Conservation (phyloP, 1,284 basidiomycete species). For the Malassezia cuniculi region DNA sequence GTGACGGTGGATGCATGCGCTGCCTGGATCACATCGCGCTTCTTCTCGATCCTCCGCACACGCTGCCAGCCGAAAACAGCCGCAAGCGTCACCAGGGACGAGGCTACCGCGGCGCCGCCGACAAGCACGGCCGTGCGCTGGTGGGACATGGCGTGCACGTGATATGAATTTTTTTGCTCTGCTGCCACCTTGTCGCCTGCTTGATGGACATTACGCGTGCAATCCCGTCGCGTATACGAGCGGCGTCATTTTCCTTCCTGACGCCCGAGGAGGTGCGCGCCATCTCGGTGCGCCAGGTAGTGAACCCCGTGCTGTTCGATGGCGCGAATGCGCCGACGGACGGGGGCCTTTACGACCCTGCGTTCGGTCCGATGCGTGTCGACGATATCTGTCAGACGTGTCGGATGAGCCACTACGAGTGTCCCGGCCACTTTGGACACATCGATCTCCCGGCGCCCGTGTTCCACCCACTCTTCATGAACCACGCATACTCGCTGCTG, state of each 20-base stretch:
- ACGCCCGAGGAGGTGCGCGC: constrained; percentile 76
- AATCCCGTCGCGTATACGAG: constrained; percentile 67
- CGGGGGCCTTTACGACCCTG: constrained; percentile 89
- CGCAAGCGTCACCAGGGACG: constrained; percentile 24
- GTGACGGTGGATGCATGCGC: neutral
- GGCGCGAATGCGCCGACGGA: constrained; percentile 80
- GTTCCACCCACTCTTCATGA: constrained; percentile 93
- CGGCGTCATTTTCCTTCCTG: constrained; percentile 88
- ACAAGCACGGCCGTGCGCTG: constrained; percentile 11
- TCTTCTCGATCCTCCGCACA: constrained; percentile 13
- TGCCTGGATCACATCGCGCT: neutral
- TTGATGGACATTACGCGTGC: constrained; percentile 85
- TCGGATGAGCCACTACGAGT: constrained; percentile 75
- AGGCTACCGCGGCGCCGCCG: constrained; percentile 27
- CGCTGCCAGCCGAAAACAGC: constrained; percentile 26
- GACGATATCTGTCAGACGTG: constrained; percentile 75
- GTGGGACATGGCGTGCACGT: neutral
- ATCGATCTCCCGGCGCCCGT: constrained; percentile 91
- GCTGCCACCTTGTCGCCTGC: neutral
- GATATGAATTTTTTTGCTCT: constrained; percentile 2
- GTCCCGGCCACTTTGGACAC: constrained; percentile 98
- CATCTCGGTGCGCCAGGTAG: constrained; percentile 91
- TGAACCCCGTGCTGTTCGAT: constrained; percentile 84
- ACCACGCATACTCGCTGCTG: constrained; percentile 74
- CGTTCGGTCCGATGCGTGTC: constrained; percentile 65